Evolutionary conservation across 140 eudicot species (phyloP).

Genomic region (Anethum foeniculum): DNA sequence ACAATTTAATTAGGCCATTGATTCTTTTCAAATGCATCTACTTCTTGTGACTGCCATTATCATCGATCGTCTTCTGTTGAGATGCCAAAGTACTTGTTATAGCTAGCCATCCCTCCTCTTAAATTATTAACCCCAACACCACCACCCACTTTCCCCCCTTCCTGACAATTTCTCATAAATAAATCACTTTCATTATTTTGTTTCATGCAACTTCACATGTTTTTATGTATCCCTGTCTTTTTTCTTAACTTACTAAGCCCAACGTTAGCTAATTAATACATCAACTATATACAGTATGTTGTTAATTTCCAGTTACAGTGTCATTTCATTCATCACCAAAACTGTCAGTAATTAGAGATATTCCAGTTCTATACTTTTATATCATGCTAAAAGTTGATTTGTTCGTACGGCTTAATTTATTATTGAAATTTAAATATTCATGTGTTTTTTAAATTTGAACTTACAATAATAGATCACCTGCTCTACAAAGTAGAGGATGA

Average conservation of each 20-base stretch:
- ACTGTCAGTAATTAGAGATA: neutral
- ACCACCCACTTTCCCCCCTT: slow-evolving; percentile 1
- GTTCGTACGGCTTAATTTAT: too few species aligned
- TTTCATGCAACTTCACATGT: slow-evolving; percentile 1
- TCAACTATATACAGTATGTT: neutral
- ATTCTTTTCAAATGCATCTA: slow-evolving; percentile 7
- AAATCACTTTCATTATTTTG: slow-evolving; percentile 11
- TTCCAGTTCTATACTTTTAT: too few species aligned
- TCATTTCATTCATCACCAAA: neutral
- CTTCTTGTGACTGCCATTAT: slow-evolving; percentile 28
- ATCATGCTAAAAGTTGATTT: too few species aligned
- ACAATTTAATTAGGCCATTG: neutral
- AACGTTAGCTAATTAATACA: neutral
- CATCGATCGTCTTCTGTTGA: slow-evolving; percentile 9
- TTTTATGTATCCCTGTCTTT: neutral
- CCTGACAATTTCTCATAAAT: slow-evolving; percentile 22
- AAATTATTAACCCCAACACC: slow-evolving; percentile 19
- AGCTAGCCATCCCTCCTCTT: neutral
- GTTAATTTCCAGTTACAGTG: neutral
- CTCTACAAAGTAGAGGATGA: slow-evolving; percentile 5
- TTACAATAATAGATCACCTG: neutral
- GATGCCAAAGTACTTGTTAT: slow-evolving; percentile 18
- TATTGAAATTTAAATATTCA: too few species aligned
- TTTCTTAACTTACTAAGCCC: neutral
- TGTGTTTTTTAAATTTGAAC: too few species aligned